Evolutionary conservation across 306 rosid genomes (phyloP).

Genomic region (Vachellia pachyceras): DNA sequence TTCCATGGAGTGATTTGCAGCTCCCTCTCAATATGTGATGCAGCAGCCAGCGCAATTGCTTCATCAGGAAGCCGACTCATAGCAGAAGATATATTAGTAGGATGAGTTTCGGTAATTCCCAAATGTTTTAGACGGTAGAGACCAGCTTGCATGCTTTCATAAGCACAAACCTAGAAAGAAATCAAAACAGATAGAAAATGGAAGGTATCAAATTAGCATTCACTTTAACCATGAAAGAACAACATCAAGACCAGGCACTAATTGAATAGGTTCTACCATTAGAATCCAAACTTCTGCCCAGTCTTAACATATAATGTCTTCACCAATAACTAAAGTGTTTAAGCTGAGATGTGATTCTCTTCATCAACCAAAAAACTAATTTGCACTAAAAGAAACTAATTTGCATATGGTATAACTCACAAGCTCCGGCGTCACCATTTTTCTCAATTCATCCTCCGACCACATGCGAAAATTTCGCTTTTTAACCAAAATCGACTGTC

Average conservation of each 20-base stretch:
- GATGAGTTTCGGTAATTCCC: constrained; percentile 86
- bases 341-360: constrained; percentile 24
- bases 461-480: constrained; percentile 82
- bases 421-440: constrained; percentile 94
- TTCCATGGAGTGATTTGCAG: constrained; percentile 98
- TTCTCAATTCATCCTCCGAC: constrained; percentile 81
- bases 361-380: constrained; percentile 22
- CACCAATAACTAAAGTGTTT: constrained; percentile 24
- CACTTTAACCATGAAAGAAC: constrained; percentile 25
- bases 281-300: constrained; percentile 8
- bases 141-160: constrained; percentile 99
- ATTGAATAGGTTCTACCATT: constrained; percentile 7
- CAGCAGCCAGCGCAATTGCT: constrained; percentile 96
- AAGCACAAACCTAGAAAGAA: constrained; percentile 79
- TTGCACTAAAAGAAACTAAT: constrained; percentile 26
- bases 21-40: constrained; percentile 97
- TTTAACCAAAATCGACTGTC: constrained; percentile 80
- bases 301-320: constrained; percentile 21
- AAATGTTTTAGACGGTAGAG: constrained; percentile 91
- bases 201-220: constrained; percentile 23
- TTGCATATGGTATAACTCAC: constrained; percentile 56
- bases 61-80: constrained; percentile 96
- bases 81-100: constrained; percentile 85
- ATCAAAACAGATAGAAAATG: constrained; percentile 8
- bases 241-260: constrained; percentile 9